Conservation (phyloP, 2,329 filamentous ascomycete species). For the Stagonosporopsis tanaceti region DNA sequence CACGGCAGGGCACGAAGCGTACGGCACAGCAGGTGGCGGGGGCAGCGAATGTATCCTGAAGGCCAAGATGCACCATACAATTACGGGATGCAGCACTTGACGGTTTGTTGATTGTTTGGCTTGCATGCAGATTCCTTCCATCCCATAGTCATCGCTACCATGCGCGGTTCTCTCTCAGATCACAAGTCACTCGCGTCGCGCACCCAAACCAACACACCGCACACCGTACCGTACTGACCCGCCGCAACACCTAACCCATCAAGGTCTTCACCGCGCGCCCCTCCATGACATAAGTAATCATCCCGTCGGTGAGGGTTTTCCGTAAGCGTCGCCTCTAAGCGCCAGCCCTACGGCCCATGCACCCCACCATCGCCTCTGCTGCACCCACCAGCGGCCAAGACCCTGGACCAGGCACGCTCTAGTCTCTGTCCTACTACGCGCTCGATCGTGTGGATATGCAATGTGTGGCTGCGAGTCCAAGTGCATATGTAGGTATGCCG, state of each 20-base stretch:
- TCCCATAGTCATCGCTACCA: background rate
- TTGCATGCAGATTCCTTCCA: background rate
- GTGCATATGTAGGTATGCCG: conserved; percentile 21
- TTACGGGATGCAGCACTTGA: background rate
- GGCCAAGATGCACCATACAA: background rate
- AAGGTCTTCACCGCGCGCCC: conserved; percentile 3
- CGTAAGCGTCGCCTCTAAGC: conserved; percentile 19
- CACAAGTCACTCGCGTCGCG: conserved; percentile 10
- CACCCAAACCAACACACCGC: conserved; percentile 22
- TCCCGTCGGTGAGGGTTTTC: background rate
- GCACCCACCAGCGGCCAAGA: conserved; percentile 20
- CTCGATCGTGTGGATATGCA: conserved; percentile 20
- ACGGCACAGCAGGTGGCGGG: conserved; percentile 4
- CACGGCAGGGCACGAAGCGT: conserved; percentile 5
- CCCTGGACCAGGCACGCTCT: conserved; percentile 33
- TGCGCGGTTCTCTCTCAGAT: background rate
- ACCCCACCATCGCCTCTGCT: conserved; percentile 26
- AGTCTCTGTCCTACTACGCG: conserved; percentile 28
- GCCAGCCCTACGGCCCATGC: conserved; percentile 36
- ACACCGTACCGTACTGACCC: conserved; percentile 17
- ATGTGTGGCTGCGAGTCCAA: conserved; percentile 39
- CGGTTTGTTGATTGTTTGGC: background rate
- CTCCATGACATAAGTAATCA: conserved; percentile 31
- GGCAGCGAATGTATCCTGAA: background rate
- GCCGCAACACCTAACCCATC: background rate